Percentiles rank a stretch among this genome's conserved stretches.
Conservation (phyloP, 2,329 filamentous ascomycete species). For the Cladorrhinum sp. region DNA sequence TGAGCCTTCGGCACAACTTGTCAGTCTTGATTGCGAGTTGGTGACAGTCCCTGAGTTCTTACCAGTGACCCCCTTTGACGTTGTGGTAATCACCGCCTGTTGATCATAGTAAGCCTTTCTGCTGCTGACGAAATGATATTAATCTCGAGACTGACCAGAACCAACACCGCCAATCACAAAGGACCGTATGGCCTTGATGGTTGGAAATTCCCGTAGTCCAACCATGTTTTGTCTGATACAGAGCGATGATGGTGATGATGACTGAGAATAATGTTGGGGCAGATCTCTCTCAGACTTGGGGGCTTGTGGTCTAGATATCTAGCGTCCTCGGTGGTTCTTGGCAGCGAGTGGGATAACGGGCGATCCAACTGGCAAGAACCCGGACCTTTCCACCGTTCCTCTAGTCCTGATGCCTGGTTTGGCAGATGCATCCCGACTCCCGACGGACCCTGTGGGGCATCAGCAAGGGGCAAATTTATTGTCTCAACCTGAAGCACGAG, state of each 20-base stretch:
- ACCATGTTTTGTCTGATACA: constrained; percentile 37
- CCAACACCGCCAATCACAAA: constrained; percentile 66
- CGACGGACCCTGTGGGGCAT: constrained; percentile 9
- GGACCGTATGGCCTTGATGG: constrained; percentile 71
- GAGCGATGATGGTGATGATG: neutral
- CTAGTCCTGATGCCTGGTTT: constrained; percentile 1
- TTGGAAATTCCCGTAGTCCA: constrained; percentile 60
- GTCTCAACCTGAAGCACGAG: neutral
- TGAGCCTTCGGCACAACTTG: constrained; percentile 60
- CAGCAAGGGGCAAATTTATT: constrained; percentile 5
- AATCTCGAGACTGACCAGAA: constrained; percentile 41
- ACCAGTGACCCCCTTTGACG: constrained; percentile 72
- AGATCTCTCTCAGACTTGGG: neutral
- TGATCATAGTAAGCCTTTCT: constrained; percentile 28
- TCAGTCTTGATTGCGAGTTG: constrained; percentile 28
- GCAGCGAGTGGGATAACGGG: neutral
- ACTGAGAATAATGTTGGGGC: neutral
- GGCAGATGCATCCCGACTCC: neutral
- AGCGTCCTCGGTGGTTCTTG: constrained; percentile 12
- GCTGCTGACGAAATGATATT: neutral
- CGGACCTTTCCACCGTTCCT: constrained; percentile 5
- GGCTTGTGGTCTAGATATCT: constrained; percentile 12
- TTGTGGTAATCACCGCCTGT: constrained; percentile 86
- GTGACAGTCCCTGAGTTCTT: constrained; percentile 24
- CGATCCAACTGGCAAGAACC: neutral